Evolutionary conservation across 2,329 filamentous ascomycete genomes (phyloP).

Genomic region (Nigrospora sphaerica): DNA sequence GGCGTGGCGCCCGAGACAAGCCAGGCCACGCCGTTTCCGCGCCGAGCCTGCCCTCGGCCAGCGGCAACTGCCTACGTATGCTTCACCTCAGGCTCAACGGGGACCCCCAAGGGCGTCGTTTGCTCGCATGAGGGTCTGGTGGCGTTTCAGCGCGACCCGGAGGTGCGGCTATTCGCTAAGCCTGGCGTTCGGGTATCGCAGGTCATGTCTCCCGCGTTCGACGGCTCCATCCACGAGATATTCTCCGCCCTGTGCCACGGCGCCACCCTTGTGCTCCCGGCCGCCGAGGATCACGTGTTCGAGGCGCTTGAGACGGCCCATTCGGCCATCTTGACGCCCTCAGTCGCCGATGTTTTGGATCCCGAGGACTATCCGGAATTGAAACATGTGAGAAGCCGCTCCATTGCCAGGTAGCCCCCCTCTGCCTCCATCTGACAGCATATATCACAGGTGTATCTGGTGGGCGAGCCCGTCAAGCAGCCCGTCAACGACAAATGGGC

Average conservation of each 20-base stretch:
- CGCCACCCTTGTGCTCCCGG: slow-evolving; percentile 25
- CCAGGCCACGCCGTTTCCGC: slow-evolving; percentile 21
- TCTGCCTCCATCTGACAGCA: no score
- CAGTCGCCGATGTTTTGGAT: slow-evolving; percentile 23
- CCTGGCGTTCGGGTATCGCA: slow-evolving; percentile 28
- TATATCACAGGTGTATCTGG: slow-evolving; percentile 22
- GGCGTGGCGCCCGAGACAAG: no score
- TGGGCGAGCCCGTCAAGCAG: slow-evolving; percentile 28
- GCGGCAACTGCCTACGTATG: slow-evolving; percentile 26
- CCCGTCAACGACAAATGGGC: slow-evolving; percentile 24
- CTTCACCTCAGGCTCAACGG: slow-evolving; percentile 37
- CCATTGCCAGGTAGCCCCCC: no score
- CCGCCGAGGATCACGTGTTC: slow-evolving; percentile 18
- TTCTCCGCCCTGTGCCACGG: slow-evolving; percentile 32
- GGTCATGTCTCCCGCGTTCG: slow-evolving; percentile 34
- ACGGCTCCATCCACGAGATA: slow-evolving; percentile 32
- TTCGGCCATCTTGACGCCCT: slow-evolving; percentile 29
- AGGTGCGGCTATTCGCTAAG: slow-evolving; percentile 23
- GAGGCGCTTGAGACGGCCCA: slow-evolving; percentile 19
- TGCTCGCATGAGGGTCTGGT: slow-evolving; percentile 26
- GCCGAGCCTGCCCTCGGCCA: slow-evolving; percentile 13
- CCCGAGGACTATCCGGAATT: slow-evolving; percentile 22
- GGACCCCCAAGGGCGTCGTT: slow-evolving; percentile 32
- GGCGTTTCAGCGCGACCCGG: slow-evolving; percentile 22
- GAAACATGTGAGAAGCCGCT: slow-evolving; percentile 4